Percentiles rank a stretch among this genome's conserved stretches.
These are phyloP conservation scores for Boletus patriciae DNA, from an alignment of 768 basidiomycete species.

Conservation along the genomic window DNA sequence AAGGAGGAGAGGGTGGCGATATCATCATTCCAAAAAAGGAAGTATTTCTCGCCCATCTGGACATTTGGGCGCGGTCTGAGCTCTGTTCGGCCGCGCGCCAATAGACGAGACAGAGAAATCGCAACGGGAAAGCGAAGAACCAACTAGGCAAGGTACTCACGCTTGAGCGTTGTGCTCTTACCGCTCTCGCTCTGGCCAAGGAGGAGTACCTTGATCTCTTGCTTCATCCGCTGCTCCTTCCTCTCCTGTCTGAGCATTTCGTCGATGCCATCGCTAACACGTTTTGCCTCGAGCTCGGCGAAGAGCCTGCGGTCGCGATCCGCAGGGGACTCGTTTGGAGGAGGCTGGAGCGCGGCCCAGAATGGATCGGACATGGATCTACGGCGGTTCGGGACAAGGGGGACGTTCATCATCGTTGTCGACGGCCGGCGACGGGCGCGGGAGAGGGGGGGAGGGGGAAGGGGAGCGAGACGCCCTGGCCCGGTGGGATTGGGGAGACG, in stretches of 20 bases:
- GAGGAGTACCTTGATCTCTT: constrained; percentile 73
- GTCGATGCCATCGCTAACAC: constrained; percentile 75
- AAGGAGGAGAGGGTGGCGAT: not conserved
- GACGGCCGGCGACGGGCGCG: not conserved
- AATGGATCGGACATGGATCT: constrained; percentile 69
- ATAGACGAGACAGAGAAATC: not conserved
- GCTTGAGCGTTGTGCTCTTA: constrained; percentile 85
- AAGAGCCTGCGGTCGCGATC: constrained; percentile 65
- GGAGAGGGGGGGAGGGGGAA: not conserved
- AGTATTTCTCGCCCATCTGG: not conserved
- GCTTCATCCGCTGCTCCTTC: constrained; percentile 57
- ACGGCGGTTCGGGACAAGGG: constrained; percentile 39
- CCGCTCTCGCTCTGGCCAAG: constrained; percentile 90
- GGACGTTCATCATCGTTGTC: constrained; percentile 21
- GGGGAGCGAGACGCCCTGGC: constrained; percentile 19
- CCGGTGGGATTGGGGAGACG: constrained; percentile 17
- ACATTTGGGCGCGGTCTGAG: not conserved
- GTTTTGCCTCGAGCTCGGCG: constrained; percentile 70
- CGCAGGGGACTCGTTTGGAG: constrained; percentile 65
- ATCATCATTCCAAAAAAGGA: constrained; percentile 6
- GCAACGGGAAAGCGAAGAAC: constrained; percentile 3
- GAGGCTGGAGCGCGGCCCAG: constrained; percentile 63
- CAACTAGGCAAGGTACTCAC: constrained; percentile 49
- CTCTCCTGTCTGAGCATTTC: constrained; percentile 70
- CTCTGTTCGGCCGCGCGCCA: not conserved